Evolutionary conservation across 768 basidiomycete genomes (phyloP).

Genomic region (Cystofilobasidium capitatum): DNA sequence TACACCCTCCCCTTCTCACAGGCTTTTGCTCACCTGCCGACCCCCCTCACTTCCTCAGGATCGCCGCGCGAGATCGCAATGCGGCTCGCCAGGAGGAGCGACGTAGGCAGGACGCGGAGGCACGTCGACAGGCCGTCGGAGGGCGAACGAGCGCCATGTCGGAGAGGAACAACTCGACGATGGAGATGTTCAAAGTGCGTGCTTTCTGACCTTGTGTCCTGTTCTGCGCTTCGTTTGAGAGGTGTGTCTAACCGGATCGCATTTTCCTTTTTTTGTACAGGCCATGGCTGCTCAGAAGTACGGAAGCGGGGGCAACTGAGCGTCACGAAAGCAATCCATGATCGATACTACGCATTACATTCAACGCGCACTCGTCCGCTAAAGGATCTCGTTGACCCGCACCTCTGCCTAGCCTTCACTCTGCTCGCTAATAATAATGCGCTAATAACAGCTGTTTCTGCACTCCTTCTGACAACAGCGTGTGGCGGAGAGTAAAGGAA

Average conservation of each 20-base stretch:
- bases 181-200: slow-evolving; percentile 23
- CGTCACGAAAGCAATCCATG: too few species aligned
- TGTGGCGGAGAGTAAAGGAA: too few species aligned
- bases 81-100: slow-evolving; percentile 11
- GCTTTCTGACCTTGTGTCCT: too few species aligned
- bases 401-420: too few species aligned
- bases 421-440: too few species aligned
- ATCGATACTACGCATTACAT: too few species aligned
- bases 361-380: too few species aligned
- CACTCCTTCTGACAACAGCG: too few species aligned
- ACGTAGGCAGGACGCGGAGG: slow-evolving; percentile 12
- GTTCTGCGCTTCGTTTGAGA: too few species aligned
- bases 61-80: slow-evolving; percentile 20
- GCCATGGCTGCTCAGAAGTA: slow-evolving; percentile 5
- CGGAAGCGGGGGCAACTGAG: neutral
- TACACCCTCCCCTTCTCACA: neutral
- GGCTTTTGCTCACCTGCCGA: neutral
- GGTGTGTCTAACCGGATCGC: neutral
- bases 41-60: neutral
- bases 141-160: slow-evolving; percentile 9
- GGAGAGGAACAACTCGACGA: slow-evolving; percentile 7
- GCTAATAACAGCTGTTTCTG: too few species aligned
- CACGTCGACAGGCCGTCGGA: slow-evolving; percentile 6
- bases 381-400: too few species aligned
- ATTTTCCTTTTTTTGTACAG: neutral